Percentiles rank a stretch among this genome's conserved stretches.
Evolutionary conservation across 2,329 filamentous ascomycete species (phyloP).

Genomic region (Cordyceps pruinosa): DNA sequence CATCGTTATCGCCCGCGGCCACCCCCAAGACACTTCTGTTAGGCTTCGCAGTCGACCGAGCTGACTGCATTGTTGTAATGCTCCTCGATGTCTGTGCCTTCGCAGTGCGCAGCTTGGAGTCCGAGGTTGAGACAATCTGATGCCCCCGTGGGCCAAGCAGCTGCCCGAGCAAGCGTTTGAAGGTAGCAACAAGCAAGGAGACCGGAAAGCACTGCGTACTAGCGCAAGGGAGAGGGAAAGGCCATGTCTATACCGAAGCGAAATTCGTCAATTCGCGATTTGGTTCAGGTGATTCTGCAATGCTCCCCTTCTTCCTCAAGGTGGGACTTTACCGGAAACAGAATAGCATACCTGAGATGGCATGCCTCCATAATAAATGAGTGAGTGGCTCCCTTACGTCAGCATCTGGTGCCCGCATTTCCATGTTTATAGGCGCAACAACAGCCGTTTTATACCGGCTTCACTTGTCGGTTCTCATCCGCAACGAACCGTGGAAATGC

Average conservation of each 20-base stretch:
- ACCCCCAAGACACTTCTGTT: neutral
- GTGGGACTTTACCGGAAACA: conserved; percentile 8
- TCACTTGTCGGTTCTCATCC: neutral
- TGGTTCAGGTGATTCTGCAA: neutral
- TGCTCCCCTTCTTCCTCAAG: neutral
- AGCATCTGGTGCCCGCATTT: conserved; percentile 8
- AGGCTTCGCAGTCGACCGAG: neutral
- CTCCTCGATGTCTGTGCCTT: neutral
- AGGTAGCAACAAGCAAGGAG: neutral
- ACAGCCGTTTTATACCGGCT: neutral
- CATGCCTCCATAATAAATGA: no score
- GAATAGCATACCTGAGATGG: neutral
- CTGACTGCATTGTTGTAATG: neutral
- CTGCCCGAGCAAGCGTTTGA: neutral
- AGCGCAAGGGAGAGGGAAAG: neutral
- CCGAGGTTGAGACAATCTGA: neutral
- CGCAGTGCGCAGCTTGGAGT: neutral
- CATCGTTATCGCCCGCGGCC: neutral
- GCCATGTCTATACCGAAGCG: neutral
- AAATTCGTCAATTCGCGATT: neutral
- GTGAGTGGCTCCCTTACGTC: conserved; percentile 11
- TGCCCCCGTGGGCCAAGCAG: neutral
- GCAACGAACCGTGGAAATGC: conserved; percentile 40
- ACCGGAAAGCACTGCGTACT: neutral
- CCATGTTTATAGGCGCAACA: neutral